A percentile compares a stretch with the other conserved stretches of the same genome.
These are phyloP conservation scores for Rubia tinctorum DNA, from an alignment of 305 asterid genomes.

Conservation along the genomic window DNA sequence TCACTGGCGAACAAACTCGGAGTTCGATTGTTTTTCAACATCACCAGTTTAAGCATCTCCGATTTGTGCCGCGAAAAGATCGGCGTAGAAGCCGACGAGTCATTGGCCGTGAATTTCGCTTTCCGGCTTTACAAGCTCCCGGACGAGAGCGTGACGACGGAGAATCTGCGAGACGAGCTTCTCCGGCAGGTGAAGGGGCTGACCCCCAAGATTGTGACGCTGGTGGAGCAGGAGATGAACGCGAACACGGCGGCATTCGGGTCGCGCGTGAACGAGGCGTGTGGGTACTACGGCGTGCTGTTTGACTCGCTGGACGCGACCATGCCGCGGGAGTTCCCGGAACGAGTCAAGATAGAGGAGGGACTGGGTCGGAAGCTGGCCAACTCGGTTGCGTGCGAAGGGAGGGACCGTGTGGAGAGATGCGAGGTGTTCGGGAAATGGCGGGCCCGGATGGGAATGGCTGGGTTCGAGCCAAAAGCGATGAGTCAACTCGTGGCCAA, in stretches of 20 bases:
- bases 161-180: too few species aligned
- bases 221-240: conserved; percentile 58
- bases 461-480: conserved; percentile 56
- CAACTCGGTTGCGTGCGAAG: conserved; percentile 93
- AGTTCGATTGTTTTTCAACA: too few species aligned
- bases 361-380: conserved; percentile 73
- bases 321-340: conserved; percentile 36
- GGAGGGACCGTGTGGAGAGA: too few species aligned
- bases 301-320: conserved; percentile 78
- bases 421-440: conserved; percentile 8
- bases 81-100: too few species aligned
- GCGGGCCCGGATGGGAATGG: conserved; percentile 94
- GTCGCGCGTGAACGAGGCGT: conserved; percentile 70
- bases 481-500: conserved; percentile 52
- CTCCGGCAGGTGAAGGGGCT: too few species aligned
- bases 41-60: too few species aligned
- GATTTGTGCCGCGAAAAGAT: too few species aligned
- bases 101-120: too few species aligned
- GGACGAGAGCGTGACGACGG: too few species aligned
- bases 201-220: too few species aligned
- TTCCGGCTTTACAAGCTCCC: too few species aligned
- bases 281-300: conserved; percentile 71
- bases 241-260: conserved; percentile 69
- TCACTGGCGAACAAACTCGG: conserved; percentile 44
- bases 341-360: conserved; percentile 65